Conservation (phyloP, 768 basidiomycete species). For the Tulasnella sp. region DNA sequence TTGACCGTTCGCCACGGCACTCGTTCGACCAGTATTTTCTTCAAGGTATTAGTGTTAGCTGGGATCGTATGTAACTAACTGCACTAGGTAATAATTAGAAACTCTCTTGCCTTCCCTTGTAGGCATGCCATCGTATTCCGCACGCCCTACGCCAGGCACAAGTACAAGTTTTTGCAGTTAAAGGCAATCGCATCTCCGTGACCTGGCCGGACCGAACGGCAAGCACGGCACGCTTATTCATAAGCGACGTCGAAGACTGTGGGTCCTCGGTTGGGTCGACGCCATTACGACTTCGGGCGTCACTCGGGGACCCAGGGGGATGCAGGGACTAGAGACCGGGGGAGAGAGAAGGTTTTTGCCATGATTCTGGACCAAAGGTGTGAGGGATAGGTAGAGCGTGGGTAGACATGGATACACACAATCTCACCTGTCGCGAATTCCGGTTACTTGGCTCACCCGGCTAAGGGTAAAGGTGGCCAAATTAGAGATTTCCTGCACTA, state of each 20-base stretch:
- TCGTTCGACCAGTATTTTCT: not conserved
- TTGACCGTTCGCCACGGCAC: not conserved
- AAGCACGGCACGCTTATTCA: not conserved
- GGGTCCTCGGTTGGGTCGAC: not conserved
- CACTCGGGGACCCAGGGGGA: not conserved
- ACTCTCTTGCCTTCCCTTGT: not conserved
- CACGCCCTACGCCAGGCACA: not conserved
- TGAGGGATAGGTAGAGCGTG: not conserved
- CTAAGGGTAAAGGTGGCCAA: not conserved
- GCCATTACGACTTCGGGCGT: not conserved
- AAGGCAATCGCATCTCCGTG: not conserved
- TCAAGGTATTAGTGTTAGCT: not conserved
- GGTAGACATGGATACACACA: not conserved
- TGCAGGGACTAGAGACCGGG: not conserved
- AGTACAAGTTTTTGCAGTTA: not conserved
- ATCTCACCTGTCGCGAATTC: not conserved
- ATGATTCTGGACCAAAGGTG: slow-evolving; percentile 1
- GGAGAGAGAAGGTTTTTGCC: not conserved
- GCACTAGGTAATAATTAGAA: not conserved
- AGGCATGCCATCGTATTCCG: not conserved
- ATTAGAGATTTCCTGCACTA: not conserved
- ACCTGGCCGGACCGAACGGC: not conserved
- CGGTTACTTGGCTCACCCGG: not conserved
- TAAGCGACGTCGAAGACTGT: not conserved
- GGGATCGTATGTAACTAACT: not conserved